Evolutionary conservation across 2,329 filamentous ascomycete genomes (phyloP).

Genomic region (Phoma sp.): DNA sequence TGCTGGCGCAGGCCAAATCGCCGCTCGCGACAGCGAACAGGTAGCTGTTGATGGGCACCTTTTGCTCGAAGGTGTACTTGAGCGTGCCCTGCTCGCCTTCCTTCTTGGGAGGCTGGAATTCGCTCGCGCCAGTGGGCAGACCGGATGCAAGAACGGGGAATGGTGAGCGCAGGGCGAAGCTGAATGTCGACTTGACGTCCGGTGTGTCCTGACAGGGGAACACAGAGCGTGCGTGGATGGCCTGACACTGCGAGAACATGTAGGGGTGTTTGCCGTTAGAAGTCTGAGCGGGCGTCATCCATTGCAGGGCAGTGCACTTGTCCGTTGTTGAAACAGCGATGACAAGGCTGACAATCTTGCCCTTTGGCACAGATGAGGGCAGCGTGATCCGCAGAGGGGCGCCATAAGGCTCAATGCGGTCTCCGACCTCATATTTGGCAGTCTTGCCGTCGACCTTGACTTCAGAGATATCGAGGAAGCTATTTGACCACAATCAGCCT

Average conservation of each 20-base stretch:
- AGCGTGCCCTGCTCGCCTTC: conserved; percentile 61
- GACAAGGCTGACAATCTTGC: conserved; percentile 56
- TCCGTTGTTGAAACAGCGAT: conserved; percentile 74
- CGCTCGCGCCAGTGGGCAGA: conserved; percentile 63
- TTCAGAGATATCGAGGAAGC: conserved; percentile 73
- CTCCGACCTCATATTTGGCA: conserved; percentile 72
- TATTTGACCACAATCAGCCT: conserved; percentile 16
- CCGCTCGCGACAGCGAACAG: conserved; percentile 88
- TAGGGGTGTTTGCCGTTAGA: conserved; percentile 96
- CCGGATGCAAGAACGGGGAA: conserved; percentile 93
- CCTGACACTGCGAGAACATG: conserved; percentile 98
- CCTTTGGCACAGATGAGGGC: conserved; percentile 53
- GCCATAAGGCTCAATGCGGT: conserved; percentile 75
- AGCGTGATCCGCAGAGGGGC: conserved; percentile 69
- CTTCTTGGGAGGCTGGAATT: conserved; percentile 56
- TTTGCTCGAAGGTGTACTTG: conserved; percentile 85
- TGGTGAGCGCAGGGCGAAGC: conserved; percentile 84
- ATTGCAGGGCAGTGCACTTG: conserved; percentile 90
- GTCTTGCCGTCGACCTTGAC: conserved; percentile 72
- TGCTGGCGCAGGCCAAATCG: conserved; percentile 82
- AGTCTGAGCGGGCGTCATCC: conserved; percentile 91
- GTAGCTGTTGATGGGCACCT: conserved; percentile 91
- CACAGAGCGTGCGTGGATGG: conserved; percentile 90
- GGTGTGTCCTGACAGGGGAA: conserved; percentile 98
- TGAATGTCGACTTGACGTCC: conserved; percentile 94